Conservation (phyloP, 768 basidiomycete genomes). For the Mycena sanguinolenta region DNA sequence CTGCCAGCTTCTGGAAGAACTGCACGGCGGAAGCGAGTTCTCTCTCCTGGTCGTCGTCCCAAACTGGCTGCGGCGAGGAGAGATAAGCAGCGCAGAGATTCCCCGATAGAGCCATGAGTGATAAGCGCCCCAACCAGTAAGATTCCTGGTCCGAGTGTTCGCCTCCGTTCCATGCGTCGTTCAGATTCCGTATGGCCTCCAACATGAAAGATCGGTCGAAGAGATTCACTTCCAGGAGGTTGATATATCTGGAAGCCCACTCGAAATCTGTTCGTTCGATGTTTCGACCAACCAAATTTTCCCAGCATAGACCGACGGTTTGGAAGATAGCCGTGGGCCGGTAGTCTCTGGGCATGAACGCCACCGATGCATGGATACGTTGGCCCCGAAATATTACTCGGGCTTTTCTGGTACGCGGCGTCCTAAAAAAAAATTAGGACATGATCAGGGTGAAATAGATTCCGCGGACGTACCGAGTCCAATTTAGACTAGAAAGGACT, state of each 20-base stretch:
- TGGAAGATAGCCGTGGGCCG: constrained; percentile 20
- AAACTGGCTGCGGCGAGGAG: background rate
- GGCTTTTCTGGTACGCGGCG: background rate
- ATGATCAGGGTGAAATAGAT: background rate
- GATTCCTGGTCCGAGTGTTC: constrained; percentile 20
- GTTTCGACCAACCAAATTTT: constrained; percentile 31
- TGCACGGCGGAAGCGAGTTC: constrained; percentile 22
- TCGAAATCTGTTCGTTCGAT: constrained; percentile 15
- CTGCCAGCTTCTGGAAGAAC: constrained; percentile 28
- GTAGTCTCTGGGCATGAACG: constrained; percentile 26
- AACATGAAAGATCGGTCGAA: constrained; percentile 24
- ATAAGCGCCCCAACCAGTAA: constrained; percentile 28
- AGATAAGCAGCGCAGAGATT: constrained; percentile 26
- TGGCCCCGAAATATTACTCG: constrained; percentile 30
- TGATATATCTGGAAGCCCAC: constrained; percentile 21
- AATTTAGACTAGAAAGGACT: background rate
- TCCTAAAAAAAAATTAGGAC: constrained; percentile 9
- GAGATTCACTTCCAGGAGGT: constrained; percentile 31
- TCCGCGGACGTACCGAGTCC: background rate
- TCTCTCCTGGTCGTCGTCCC: constrained; percentile 20
- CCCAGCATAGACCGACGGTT: constrained; percentile 15
- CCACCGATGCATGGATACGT: constrained; percentile 37
- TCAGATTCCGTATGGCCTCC: constrained; percentile 16
- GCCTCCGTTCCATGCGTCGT: constrained; percentile 12
- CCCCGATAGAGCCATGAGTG: constrained; percentile 35